These are phyloP conservation scores for Sclerotinia glacialis DNA, from an alignment of 2,329 filamentous ascomycete species.

Conservation along the genomic window DNA sequence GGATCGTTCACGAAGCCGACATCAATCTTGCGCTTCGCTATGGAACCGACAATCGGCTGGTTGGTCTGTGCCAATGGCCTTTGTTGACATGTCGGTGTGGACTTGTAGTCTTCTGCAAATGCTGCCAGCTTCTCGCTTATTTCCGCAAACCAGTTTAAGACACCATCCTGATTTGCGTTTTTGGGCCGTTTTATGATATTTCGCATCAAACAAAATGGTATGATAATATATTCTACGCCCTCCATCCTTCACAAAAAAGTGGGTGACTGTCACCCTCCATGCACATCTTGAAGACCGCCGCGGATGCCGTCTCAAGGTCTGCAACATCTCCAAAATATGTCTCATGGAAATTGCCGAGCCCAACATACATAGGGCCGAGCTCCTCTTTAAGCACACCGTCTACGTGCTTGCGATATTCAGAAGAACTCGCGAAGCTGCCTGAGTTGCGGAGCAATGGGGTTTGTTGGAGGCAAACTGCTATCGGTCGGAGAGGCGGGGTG, in stretches of 20 bases:
- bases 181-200: background rate
- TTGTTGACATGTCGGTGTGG: background rate
- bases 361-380: conserved; percentile 31
- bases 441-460: background rate
- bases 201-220: no score
- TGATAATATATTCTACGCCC: no score
- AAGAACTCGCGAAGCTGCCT: conserved; percentile 27
- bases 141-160: conserved; percentile 32
- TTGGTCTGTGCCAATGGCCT: conserved; percentile 22
- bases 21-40: conserved; percentile 31
- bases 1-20: conserved; percentile 20
- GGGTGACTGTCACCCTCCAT: background rate
- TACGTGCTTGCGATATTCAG: background rate
- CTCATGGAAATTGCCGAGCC: conserved; percentile 22
- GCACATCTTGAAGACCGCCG: background rate
- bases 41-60: conserved; percentile 30
- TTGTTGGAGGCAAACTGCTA: conserved; percentile 8
- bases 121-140: conserved; percentile 31
- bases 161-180: conserved; percentile 25
- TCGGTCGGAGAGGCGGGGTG: conserved; percentile 22
- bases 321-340: background rate
- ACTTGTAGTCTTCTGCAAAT: conserved; percentile 31
- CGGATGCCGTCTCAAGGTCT: background rate
- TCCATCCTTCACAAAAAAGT: background rate
- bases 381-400: conserved; percentile 28